Conservation (phyloP, 2,329 filamentous ascomycete genomes). For the Ophiocordyceps camponoti-rufipedis region DNA sequence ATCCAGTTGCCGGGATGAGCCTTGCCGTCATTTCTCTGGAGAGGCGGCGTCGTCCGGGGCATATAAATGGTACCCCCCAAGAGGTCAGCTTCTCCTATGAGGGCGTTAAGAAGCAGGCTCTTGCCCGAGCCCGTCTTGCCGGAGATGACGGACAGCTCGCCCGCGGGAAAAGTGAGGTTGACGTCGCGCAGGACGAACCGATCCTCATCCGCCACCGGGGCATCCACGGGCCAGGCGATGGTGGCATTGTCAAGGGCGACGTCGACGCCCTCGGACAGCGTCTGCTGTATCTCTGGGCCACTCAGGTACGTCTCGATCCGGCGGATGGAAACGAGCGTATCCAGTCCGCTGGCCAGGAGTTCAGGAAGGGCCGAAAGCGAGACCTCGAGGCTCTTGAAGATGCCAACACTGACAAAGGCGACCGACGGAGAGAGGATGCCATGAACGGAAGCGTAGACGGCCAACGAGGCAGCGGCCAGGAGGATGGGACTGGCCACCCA, state of each 20-base stretch:
- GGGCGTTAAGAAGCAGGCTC: conserved; percentile 52
- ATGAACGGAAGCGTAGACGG: conserved; percentile 46
- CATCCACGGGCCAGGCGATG: conserved; percentile 58
- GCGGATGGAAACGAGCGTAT: conserved; percentile 54
- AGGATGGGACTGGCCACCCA: conserved; percentile 60
- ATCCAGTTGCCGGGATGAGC: conserved; percentile 51
- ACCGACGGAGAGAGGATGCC: conserved; percentile 50
- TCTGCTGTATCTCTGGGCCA: conserved; percentile 42
- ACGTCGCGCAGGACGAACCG: conserved; percentile 48
- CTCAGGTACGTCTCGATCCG: conserved; percentile 56
- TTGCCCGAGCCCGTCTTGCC: conserved; percentile 67
- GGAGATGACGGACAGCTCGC: conserved; percentile 55
- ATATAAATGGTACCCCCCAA: conserved; percentile 41
- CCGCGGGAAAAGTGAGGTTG: conserved; percentile 45
- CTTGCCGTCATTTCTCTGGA: conserved; percentile 40
- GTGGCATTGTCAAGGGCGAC: conserved; percentile 50
- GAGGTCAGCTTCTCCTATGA: conserved; percentile 59
- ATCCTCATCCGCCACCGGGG: conserved; percentile 33
- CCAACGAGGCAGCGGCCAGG: conserved; percentile 52
- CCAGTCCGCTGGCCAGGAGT: conserved; percentile 49
- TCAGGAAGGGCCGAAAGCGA: conserved; percentile 56
- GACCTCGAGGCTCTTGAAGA: conserved; percentile 58
- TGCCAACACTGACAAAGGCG: conserved; percentile 60
- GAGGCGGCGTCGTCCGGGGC: conserved; percentile 27
- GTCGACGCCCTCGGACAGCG: conserved; percentile 33